Base-by-base conservation (phyloP, 139 green algal genomes). In the Gonium pectorale region DNA sequence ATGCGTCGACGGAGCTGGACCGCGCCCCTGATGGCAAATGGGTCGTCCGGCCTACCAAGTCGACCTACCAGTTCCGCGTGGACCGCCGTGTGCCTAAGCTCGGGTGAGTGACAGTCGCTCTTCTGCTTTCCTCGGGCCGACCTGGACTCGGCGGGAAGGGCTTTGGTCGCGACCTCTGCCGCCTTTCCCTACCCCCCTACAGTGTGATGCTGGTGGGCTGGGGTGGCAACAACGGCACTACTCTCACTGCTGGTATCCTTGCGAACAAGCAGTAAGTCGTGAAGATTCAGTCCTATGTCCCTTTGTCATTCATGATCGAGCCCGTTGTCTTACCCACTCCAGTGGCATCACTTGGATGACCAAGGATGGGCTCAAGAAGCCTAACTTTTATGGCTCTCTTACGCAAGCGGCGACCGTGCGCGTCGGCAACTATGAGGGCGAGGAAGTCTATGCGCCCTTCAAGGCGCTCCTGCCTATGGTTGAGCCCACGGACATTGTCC, bases 221-320 rank as follows among this genome's bases (percentile, higher is more conserved):
- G 92, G 97, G 98, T 46, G 97, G 97, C 59, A 99, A 99, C 92
- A 99, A 99, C 87, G 98, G 98, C 31, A 96, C 95, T n/a, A 99
- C 97, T 21, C 85, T 99, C 5, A 97, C 93, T 9, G 98, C 92
- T 38, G 97, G 96, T 56, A 95, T 99, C 49, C 92, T 99, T 5
- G 97, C 98, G 26, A 99, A 99, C 91, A 97, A 98, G 82, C 91
- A 96, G 95, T 98, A 67, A 96, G 94, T 89, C 21, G 27, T 63
- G 54, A 24, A 63, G 54, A n/a, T n/a, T n/a, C n/a, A n/a, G n/a
- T n/a, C n/a, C n/a, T n/a, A n/a, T n/a, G n/a, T n/a, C n/a, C n/a
- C n/a, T n/a, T n/a, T n/a, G n/a, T n/a, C n/a, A n/a, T 15, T 11
- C 46, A 15, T 54, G 46, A 15, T 15, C 46, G 46, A 11, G 46